Conservation (phyloP, 805 yeast species). For the Starmerella powellii region DNA sequence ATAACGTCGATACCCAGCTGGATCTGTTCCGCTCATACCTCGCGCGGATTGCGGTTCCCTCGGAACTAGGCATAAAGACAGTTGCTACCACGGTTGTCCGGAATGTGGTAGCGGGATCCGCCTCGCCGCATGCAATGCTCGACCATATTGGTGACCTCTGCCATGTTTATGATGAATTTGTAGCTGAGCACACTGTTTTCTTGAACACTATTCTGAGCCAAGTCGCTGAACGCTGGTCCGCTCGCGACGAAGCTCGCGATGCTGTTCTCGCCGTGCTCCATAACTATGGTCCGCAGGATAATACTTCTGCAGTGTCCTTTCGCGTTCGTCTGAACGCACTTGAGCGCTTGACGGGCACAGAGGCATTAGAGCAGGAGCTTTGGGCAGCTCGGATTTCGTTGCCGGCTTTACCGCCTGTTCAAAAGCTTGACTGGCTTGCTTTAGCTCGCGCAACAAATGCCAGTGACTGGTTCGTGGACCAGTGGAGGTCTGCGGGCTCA, state of each 20-base stretch:
- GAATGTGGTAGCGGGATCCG: constrained; percentile 8
- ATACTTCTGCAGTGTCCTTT: constrained; percentile 10
- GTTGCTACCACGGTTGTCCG: constrained; percentile 15
- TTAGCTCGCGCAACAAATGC: constrained; percentile 17
- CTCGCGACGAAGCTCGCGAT: constrained; percentile 6
- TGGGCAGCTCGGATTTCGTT: constrained; percentile 13
- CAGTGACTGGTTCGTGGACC: constrained; percentile 6
- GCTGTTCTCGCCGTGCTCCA: constrained; percentile 12
- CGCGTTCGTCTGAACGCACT: constrained; percentile 22
- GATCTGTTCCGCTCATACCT: constrained; percentile 15
- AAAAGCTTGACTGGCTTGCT: constrained; percentile 22
- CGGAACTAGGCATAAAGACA: constrained; percentile 18
- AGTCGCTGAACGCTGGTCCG: constrained; percentile 14
- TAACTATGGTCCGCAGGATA: constrained; percentile 13
- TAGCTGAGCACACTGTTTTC: constrained; percentile 11
- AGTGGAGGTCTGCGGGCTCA: constrained; percentile 14
- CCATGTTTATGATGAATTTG: constrained; percentile 6
- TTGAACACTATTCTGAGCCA: constrained; percentile 21
- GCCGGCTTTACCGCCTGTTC: constrained; percentile 5
- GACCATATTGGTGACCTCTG: constrained; percentile 8
- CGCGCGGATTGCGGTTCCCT: constrained; percentile 6
- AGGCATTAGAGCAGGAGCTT: constrained; percentile 3
- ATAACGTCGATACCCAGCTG: constrained; percentile 4
- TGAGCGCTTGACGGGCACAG: constrained; percentile 11
- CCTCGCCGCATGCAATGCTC: not conserved